Base-by-base conservation (phyloP, 257 asterid species). In the Phtheirospermum japonicum region DNA sequence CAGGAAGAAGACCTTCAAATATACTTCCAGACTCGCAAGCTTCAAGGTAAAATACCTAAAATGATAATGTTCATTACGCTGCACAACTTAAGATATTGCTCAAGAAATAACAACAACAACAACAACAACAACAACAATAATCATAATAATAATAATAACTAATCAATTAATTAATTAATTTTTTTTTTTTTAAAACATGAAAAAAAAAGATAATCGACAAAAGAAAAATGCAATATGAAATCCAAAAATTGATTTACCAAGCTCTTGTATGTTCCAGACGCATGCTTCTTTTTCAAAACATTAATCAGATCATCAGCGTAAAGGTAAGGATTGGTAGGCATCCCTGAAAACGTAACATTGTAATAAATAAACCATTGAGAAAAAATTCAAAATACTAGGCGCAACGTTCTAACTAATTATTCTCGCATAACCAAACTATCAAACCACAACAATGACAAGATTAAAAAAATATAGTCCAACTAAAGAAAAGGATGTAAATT, bases 1-100 rank as follows among this genome's bases (percentile, higher is more conserved):
- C 73, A 23, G 96, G 96, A 59, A 93, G 88, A 65, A 93, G 94
- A 68, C 96, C 97, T 75, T 93, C 99, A 73, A 93, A 93, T 59
- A 93, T 85, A 65, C 99, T 93, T 66, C 99, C 99, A 36, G 96
- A 68, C 57, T 93, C 99, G 26, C 99, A 93, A 65, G 99, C 96
- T 80, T 93, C 99, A 46, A 93, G 77, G 82, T 93, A 93, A 71
- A 93, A 85, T 51, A 87, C 99, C 99, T 92, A 70, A 50, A 61
- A 64, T 34, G 54, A 40, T 23, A 10, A 64, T 39, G 26, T 66
- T 36, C 63, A 57, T 18, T 20, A 63, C 40, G 32, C n/a, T 49
- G 63, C 64, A 68, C 20, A 36, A 50, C 42, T 33, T 63, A 43
- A 63, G 54, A 45, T 26, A 37, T 49, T 36, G 64, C 8, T 63